Percentiles rank a stretch among this genome's conserved stretches.
These are phyloP conservation scores for Colletotrichum euphorbiae DNA, from an alignment of 2,329 filamentous ascomycete genomes.

Conservation along the genomic window DNA sequence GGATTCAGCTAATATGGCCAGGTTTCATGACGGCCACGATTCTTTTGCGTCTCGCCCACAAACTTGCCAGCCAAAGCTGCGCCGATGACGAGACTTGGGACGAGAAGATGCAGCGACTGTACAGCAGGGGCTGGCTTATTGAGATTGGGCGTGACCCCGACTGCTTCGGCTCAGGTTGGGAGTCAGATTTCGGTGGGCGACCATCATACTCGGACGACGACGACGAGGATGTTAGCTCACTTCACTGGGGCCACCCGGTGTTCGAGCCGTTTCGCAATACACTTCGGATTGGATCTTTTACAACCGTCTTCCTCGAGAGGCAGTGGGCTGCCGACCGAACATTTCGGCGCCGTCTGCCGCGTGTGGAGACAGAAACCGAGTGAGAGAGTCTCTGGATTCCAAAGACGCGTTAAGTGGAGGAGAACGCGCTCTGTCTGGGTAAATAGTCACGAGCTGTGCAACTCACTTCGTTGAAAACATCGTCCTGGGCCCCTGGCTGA, in stretches of 20 bases:
- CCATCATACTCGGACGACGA: neutral
- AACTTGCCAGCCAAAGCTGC: neutral
- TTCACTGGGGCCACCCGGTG: neutral
- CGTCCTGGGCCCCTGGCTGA: neutral
- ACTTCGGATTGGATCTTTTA: neutral
- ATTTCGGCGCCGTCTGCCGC: neutral
- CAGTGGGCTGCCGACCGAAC: neutral
- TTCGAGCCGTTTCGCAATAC: conserved; percentile 10
- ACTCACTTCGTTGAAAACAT: neutral
- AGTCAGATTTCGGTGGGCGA: neutral
- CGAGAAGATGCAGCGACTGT: neutral
- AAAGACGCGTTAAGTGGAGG: conserved; percentile 8
- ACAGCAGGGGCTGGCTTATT: conserved; percentile 14
- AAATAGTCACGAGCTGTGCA: neutral
- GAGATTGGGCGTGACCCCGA: conserved; percentile 6
- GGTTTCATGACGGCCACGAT: conserved; percentile 28
- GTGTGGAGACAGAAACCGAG: neutral
- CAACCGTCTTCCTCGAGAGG: neutral
- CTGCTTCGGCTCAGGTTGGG: neutral
- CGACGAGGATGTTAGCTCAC: neutral
- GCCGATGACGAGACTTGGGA: neutral
- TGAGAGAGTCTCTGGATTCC: neutral
- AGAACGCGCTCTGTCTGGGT: neutral
- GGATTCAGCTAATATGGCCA: conserved; percentile 1
- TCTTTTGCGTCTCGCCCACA: conserved; percentile 22